Conservation (phyloP, 805 yeast species). For the Suhomyces emberorum region DNA sequence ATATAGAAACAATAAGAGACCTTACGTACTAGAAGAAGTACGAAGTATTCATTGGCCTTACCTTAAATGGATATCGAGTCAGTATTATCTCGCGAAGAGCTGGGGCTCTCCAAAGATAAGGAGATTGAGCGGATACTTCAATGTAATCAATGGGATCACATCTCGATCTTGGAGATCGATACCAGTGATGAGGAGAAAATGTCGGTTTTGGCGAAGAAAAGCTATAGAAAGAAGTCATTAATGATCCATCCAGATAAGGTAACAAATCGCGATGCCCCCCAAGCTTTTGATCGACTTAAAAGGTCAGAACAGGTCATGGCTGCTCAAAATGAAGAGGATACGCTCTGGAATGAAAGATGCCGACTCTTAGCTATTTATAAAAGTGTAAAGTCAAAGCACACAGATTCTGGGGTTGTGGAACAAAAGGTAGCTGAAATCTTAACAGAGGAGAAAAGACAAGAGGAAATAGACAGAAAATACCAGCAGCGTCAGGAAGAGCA, state of each 20-base stretch:
- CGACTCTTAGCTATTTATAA: conserved; percentile 29
- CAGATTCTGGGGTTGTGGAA: conserved; percentile 4
- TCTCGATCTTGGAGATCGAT: conserved; percentile 47
- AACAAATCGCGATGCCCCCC: conserved; percentile 52
- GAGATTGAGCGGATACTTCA: conserved; percentile 56
- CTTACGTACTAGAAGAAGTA: too few relatives aligned
- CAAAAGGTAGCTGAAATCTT: conserved; percentile 43
- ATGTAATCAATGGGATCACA: conserved; percentile 50
- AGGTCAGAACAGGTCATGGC: conserved; percentile 45
- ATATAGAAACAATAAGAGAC: too few relatives aligned
- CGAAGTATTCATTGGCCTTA: too few relatives aligned
- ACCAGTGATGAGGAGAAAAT: conserved; percentile 38
- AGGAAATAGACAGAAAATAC: conserved; percentile 23
- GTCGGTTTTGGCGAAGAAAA: conserved; percentile 38
- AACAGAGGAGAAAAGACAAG: conserved; percentile 32
- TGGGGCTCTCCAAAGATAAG: conserved; percentile 36
- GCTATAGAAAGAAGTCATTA: conserved; percentile 57
- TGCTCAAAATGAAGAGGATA: conserved; percentile 6
- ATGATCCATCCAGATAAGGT: conserved; percentile 70
- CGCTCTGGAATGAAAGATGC: conserved; percentile 14
- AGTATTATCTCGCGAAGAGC: conserved; percentile 18
- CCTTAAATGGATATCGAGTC: conserved; percentile 2
- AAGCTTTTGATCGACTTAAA: conserved; percentile 59
- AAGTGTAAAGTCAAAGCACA: conserved; percentile 7
- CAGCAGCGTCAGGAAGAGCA: conserved; percentile 28